Conservation (phyloP, 768 basidiomycete genomes). For the Termitomyces sp. region DNA sequence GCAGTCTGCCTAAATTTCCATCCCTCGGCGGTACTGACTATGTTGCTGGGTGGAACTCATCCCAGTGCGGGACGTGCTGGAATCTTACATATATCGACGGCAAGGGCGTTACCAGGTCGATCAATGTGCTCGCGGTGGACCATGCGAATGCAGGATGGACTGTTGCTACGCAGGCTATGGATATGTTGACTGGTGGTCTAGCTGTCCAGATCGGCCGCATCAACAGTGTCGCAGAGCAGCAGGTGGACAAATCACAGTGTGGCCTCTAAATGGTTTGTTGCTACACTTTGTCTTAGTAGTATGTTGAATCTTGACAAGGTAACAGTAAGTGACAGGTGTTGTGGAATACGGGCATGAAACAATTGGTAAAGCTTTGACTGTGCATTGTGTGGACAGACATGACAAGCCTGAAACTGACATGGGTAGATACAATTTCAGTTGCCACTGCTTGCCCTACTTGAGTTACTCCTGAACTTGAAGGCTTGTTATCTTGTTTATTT, state of each 20-base stretch:
- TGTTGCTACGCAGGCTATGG: slow-evolving; percentile 25
- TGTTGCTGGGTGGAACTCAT: slow-evolving; percentile 38
- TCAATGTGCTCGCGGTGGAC: slow-evolving; percentile 45
- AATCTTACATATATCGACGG: slow-evolving; percentile 33
- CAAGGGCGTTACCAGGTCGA: slow-evolving; percentile 19
- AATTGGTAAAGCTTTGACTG: neutral
- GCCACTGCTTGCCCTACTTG: neutral
- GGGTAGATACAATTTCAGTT: too few species aligned
- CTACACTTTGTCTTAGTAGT: neutral
- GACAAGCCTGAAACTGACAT: neutral
- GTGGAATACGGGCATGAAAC: neutral
- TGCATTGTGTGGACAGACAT: neutral
- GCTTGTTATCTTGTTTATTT: too few species aligned
- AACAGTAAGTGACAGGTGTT: neutral
- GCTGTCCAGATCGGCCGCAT: slow-evolving; percentile 21
- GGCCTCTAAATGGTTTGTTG: slow-evolving; percentile 11
- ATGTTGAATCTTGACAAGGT: neutral
- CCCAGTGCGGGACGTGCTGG: slow-evolving; percentile 52
- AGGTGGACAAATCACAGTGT: slow-evolving; percentile 16
- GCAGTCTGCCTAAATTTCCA: slow-evolving; percentile 44
- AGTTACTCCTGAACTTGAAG: neutral
- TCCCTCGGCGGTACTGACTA: slow-evolving; percentile 43
- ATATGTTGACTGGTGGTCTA: slow-evolving; percentile 25
- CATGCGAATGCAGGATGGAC: slow-evolving; percentile 17
- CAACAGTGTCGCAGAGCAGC: slow-evolving; percentile 14